Evolutionary conservation across 2,329 filamentous ascomycete species (phyloP).

Genomic region (Trichophyton schoenleinii): DNA sequence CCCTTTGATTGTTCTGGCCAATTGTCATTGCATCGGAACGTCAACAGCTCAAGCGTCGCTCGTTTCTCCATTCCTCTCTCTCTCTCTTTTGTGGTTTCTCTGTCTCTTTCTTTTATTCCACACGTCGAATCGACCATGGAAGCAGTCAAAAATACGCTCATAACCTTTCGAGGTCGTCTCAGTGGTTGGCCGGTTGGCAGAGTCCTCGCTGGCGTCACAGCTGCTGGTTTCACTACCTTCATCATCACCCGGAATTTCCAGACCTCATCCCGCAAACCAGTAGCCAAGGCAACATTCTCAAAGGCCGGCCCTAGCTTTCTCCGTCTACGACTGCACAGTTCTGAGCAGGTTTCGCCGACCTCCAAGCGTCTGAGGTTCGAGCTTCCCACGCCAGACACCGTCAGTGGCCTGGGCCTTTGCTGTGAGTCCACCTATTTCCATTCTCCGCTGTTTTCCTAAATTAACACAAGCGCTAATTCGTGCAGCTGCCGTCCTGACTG

Average conservation of each 20-base stretch:
- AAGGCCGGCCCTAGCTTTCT: neutral
- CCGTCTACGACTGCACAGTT: neutral
- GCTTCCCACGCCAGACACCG: neutral
- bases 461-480: neutral
- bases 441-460: neutral
- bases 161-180: neutral
- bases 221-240: neutral
- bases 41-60: neutral
- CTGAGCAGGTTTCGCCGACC: neutral
- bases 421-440: neutral
- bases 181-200: neutral
- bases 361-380: neutral
- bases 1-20: neutral
- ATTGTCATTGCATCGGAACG: neutral
- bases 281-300: neutral
- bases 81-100: no score
- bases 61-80: neutral
- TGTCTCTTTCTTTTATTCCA: neutral
- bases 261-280: neutral
- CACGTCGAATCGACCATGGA: neutral
- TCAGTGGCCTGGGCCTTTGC: neutral
- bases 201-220: neutral
- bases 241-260: neutral
- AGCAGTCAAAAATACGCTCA: neutral
- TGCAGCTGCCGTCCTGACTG: constrained; percentile 37